Base-by-base conservation (phyloP, 768 basidiomycete genomes). In the Stropharia rugosoannulata region DNA sequence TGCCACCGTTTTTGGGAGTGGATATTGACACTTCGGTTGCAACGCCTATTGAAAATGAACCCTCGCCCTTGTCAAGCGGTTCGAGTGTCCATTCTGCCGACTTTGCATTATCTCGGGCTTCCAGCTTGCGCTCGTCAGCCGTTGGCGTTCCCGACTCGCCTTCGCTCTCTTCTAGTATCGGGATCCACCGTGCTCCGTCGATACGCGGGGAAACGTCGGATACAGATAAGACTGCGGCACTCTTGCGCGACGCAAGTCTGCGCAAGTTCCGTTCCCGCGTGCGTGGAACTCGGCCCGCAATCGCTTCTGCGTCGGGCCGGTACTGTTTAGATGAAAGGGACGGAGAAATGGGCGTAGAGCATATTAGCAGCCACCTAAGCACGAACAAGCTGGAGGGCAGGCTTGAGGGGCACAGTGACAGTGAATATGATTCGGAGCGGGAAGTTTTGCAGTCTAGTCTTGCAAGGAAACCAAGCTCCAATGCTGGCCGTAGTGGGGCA, bases 261-360 rank as follows among this genome's bases (percentile, higher is more conserved):
- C 64, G 61, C 42, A 72, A 67, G 55, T 64, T 74, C 49, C 62
- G 62, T 16, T 66, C 61, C 18, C 63, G 69, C 22, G 66, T 74
- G 39, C 57, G 60, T 35, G 73, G 73, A 41, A 66, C 66, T 39
- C 49, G 65, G 49, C 65, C 68, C 37, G 62, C 64, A 16, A 54
- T 58, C 8, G 39, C 55, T 18, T 52, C 60, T 7, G 41, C 25
- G 16, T 27, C 51, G 49, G 64, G 65, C 8, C 52, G 64, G 29
- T 41, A 49, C 5, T 69, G 64, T 44, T 54, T 69, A 11, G 70
- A 72, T 44, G 70, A 70, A 45, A 55, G 67, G 18, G 61, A 70
- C 57, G 70, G 69, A 9, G 64, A 66, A 54, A 70, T 70, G 67
- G 68, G 68, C 9, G 62, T 51, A 58, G 60, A 54, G 11, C 41